These are phyloP conservation scores for Xylariomycetidae sp. DNA, from an alignment of 2,329 filamentous ascomycete genomes.

Conservation along the genomic window DNA sequence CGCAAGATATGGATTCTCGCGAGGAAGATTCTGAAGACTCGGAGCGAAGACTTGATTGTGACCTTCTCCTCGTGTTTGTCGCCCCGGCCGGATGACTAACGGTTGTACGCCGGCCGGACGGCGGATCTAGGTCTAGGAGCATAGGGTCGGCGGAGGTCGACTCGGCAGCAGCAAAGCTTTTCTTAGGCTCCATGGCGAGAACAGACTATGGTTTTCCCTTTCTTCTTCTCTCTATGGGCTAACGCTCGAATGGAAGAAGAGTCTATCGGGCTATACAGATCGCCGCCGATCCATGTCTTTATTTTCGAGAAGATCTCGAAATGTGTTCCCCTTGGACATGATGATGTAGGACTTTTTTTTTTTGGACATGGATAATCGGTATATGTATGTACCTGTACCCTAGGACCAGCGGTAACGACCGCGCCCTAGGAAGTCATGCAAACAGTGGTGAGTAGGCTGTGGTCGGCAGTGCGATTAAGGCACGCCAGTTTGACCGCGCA, in stretches of 20 bases:
- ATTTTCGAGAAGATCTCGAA: constrained; percentile 22
- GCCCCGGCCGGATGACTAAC: constrained; percentile 9
- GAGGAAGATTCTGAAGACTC: constrained; percentile 17
- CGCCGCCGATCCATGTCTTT: constrained; percentile 27
- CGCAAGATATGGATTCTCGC: constrained; percentile 21
- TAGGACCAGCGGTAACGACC: constrained; percentile 27
- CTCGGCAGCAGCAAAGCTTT: constrained; percentile 18
- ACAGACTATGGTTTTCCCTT: too few species aligned
- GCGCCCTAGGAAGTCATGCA: constrained; percentile 17
- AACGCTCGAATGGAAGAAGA: constrained; percentile 18
- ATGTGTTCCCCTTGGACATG: constrained; percentile 20
- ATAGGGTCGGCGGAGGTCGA: constrained; percentile 17
- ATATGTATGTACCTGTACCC: constrained; percentile 24
- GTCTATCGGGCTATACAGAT: constrained; percentile 21
- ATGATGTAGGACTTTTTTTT: constrained; percentile 28
- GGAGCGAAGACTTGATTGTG: constrained; percentile 22
- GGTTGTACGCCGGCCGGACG: constrained; percentile 17
- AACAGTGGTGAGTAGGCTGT: constrained; percentile 25
- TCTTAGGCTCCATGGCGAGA: constrained; percentile 21
- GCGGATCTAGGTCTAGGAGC: constrained; percentile 18
- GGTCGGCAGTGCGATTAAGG: constrained; percentile 26
- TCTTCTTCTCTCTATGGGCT: constrained; percentile 13
- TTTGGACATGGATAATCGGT: constrained; percentile 19
- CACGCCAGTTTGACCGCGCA: constrained; percentile 21
- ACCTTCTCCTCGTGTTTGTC: constrained; percentile 16